Conservation (phyloP, 371 early-diverging fungal genomes). For the Mucor circinelloides region DNA sequence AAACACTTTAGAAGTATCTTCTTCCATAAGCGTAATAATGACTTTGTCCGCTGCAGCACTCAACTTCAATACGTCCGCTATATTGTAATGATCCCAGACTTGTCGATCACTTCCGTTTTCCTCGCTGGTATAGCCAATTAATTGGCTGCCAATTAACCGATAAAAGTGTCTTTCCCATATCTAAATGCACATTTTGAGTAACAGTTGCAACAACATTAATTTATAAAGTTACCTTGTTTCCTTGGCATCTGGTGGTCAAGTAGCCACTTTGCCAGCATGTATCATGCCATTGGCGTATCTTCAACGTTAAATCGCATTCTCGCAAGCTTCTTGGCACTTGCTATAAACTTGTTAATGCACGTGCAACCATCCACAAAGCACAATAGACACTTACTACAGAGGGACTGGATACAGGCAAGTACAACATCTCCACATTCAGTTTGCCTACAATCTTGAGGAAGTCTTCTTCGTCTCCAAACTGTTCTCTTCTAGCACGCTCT, state of each 20-base stretch:
- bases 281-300: slow-evolving; percentile 50
- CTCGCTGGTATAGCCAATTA: slow-evolving; percentile 32
- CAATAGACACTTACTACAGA: slow-evolving; percentile 24
- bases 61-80: slow-evolving; percentile 41
- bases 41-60: slow-evolving; percentile 48
- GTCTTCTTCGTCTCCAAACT: slow-evolving; percentile 41
- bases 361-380: neutral
- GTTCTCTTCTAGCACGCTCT: slow-evolving; percentile 33
- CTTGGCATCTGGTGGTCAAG: slow-evolving; percentile 35
- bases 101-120: slow-evolving; percentile 8
- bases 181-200: slow-evolving; percentile 14
- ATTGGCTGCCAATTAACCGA: slow-evolving; percentile 40
- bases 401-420: slow-evolving; percentile 37
- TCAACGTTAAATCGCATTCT: slow-evolving; percentile 47
- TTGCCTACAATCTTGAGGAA: slow-evolving; percentile 44
- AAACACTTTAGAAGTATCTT: slow-evolving; percentile 29
- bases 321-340: slow-evolving; percentile 43
- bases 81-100: slow-evolving; percentile 39
- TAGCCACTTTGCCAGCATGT: slow-evolving; percentile 48
- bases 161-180: slow-evolving; percentile 45
- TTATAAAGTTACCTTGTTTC: slow-evolving; percentile 28
- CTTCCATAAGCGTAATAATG: slow-evolving; percentile 37
- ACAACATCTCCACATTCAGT: slow-evolving; percentile 42
- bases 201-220: neutral
- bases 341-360: slow-evolving; percentile 12